Evolutionary conservation across 1,139 yeast genomes (phyloP).

Genomic region (Wickerhamomyces sp.): DNA sequence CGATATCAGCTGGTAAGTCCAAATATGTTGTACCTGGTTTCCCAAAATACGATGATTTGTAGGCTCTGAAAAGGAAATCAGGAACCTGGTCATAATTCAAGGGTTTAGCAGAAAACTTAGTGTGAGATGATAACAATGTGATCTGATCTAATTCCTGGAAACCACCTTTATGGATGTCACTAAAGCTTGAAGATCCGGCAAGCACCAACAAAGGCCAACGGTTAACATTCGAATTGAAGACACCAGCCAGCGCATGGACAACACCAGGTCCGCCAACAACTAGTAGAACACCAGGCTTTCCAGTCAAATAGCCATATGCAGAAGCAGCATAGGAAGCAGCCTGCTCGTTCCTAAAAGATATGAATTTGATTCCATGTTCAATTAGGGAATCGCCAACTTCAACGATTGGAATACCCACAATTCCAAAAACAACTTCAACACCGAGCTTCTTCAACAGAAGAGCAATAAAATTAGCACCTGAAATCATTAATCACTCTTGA

Average conservation of each 20-base stretch:
- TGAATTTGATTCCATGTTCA: conserved; percentile 45
- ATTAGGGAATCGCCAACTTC: conserved; percentile 58
- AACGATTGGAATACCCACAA: conserved; percentile 68
- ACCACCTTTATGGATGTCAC: conserved; percentile 50
- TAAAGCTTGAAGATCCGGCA: conserved; percentile 53
- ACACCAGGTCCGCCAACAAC: conserved; percentile 74
- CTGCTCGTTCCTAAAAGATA: conserved; percentile 62
- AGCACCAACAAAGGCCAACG: conserved; percentile 57
- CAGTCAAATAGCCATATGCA: conserved; percentile 57
- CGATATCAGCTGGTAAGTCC: conserved; percentile 60
- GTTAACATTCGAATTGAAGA: conserved; percentile 53
- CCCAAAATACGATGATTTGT: conserved; percentile 42
- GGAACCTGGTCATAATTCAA: conserved; percentile 33
- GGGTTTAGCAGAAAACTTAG: conserved; percentile 49
- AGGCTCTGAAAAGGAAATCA: conserved; percentile 41
- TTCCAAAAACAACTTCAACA: conserved; percentile 53
- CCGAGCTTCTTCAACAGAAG: conserved; percentile 41
- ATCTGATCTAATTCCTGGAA: conserved; percentile 67
- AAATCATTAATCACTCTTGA: not conserved
- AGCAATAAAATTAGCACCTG: conserved; percentile 34
- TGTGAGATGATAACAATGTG: conserved; percentile 37
- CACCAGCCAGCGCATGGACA: conserved; percentile 59
- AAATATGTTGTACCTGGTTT: conserved; percentile 56
- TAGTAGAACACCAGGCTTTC: conserved; percentile 56
- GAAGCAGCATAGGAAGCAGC: conserved; percentile 71